A percentile compares a stretch with the other conserved stretches of the same genome.
Conservation (phyloP, 768 basidiomycete species). For the Lanmaoa pseudosensibilis region DNA sequence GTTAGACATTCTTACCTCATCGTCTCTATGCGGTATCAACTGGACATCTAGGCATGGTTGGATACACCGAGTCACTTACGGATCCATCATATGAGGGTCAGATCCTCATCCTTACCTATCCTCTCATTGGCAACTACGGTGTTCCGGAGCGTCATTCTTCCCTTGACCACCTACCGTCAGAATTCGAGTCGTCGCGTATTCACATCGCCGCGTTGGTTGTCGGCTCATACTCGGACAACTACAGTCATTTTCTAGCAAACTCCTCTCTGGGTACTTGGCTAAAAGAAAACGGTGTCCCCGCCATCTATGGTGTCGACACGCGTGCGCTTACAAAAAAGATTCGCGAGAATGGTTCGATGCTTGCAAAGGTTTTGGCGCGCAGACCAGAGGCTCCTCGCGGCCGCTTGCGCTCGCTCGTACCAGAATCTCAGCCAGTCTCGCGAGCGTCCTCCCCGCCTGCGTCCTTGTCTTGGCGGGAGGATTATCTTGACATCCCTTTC, state of each 20-base stretch:
- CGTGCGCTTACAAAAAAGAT: slow-evolving; percentile 96
- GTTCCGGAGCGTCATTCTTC: slow-evolving; percentile 68
- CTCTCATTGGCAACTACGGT: slow-evolving; percentile 96
- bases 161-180: slow-evolving; percentile 58
- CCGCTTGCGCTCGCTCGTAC: slow-evolving; percentile 35
- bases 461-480: slow-evolving; percentile 70
- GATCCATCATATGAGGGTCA: slow-evolving; percentile 99
- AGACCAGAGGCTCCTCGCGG: slow-evolving; percentile 46
- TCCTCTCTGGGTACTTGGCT: slow-evolving; percentile 91
- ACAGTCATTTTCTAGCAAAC: slow-evolving; percentile 89
- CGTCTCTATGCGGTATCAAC: slow-evolving; percentile 15
- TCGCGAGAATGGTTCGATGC: slow-evolving; percentile 90
- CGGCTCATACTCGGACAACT: slow-evolving; percentile 91
- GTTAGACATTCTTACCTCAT: slow-evolving; percentile 46
- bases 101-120: slow-evolving; percentile 96
- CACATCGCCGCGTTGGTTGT: slow-evolving; percentile 91
- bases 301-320: slow-evolving; percentile 95
- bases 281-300: slow-evolving; percentile 91
- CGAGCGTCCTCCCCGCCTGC: slow-evolving; percentile 55
- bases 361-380: slow-evolving; percentile 78
- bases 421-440: slow-evolving; percentile 42
- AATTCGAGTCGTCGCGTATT: slow-evolving; percentile 94
- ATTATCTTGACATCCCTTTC: slow-evolving; percentile 82
- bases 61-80: slow-evolving; percentile 96
- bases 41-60: slow-evolving; percentile 83